These are phyloP conservation scores for Cryptosporidium ryanae DNA, from an alignment of 169 alveolate genomes.

Conservation along the genomic window DNA sequence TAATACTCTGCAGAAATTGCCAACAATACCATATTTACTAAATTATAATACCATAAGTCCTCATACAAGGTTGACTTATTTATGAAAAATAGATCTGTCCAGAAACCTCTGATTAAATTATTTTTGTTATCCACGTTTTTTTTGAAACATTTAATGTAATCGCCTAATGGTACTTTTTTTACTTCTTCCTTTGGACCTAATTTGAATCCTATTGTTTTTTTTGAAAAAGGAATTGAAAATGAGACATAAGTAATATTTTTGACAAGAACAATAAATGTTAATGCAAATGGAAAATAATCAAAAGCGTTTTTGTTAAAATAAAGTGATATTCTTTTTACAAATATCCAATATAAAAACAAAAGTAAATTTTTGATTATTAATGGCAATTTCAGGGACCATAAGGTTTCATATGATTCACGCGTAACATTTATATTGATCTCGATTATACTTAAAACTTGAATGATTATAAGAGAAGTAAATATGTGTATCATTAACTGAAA, in stretches of 20 bases:
- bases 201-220: constrained; percentile 42
- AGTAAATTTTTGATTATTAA: constrained; percentile 37
- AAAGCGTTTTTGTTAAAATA: background rate
- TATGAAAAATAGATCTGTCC: constrained; percentile 18
- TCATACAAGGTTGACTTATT: constrained; percentile 39
- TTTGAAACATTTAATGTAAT: constrained; percentile 6
- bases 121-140: background rate
- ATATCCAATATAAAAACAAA: constrained; percentile 37
- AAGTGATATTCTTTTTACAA: constrained; percentile 11
- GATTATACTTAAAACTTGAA: constrained; percentile 6
- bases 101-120: background rate
- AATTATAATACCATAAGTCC: constrained; percentile 51
- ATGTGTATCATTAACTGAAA: constrained; percentile 11
- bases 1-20: constrained; percentile 59
- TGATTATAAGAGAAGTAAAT: constrained; percentile 1
- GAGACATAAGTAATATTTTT: constrained; percentile 8
- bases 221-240: constrained; percentile 46
- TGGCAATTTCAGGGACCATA: constrained; percentile 57
- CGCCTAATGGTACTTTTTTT: constrained; percentile 57
- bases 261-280: constrained; percentile 1
- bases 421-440: constrained; percentile 31
- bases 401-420: constrained; percentile 28
- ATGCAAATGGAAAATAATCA: constrained; percentile 61
- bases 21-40: background rate
- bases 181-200: constrained; percentile 70